Evolutionary conservation across 1,284 basidiomycete species (phyloP).

Genomic region (Tausonia pullulans): DNA sequence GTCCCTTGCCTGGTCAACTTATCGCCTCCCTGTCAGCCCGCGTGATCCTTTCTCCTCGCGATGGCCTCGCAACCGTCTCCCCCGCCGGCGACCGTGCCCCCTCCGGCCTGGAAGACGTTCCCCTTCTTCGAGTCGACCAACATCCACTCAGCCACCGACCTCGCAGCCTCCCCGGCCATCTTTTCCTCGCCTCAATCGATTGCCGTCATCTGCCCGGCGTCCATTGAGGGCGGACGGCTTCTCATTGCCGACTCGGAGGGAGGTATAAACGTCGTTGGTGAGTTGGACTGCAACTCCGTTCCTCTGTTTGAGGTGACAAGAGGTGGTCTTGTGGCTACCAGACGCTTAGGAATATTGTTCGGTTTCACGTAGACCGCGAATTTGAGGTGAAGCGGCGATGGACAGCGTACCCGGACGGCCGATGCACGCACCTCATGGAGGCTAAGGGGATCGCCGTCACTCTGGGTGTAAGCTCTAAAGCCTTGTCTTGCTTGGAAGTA

Average conservation of each 20-base stretch:
- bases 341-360: not conserved
- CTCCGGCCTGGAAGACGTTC: too few species aligned
- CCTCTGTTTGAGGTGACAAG: not conserved
- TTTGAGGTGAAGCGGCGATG: conserved; percentile 4
- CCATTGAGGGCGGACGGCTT: conserved; percentile 40
- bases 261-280: conserved; percentile 47
- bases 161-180: too few species aligned
- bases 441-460: conserved; percentile 65
- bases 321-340: too few species aligned
- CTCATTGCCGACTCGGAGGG: conserved; percentile 73
- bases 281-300: not conserved
- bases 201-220: conserved; percentile 51
- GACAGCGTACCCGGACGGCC: conserved; percentile 10
- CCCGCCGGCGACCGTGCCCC: too few species aligned
- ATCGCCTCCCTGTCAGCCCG: too few species aligned
- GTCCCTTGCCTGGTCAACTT: too few species aligned
- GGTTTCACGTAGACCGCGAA: not conserved
- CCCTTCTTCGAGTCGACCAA: too few species aligned
- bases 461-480: conserved; percentile 53
- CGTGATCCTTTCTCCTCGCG: too few species aligned
- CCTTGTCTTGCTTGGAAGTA: conserved; percentile 1
- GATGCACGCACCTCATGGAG: conserved; percentile 65
- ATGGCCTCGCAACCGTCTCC: too few species aligned
- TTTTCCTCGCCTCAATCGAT: conserved; percentile 30
- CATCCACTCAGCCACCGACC: too few species aligned